These are phyloP conservation scores for Cutaneotrichosporon sp. DNA, from an alignment of 1,284 basidiomycete species.

Conservation along the genomic window DNA sequence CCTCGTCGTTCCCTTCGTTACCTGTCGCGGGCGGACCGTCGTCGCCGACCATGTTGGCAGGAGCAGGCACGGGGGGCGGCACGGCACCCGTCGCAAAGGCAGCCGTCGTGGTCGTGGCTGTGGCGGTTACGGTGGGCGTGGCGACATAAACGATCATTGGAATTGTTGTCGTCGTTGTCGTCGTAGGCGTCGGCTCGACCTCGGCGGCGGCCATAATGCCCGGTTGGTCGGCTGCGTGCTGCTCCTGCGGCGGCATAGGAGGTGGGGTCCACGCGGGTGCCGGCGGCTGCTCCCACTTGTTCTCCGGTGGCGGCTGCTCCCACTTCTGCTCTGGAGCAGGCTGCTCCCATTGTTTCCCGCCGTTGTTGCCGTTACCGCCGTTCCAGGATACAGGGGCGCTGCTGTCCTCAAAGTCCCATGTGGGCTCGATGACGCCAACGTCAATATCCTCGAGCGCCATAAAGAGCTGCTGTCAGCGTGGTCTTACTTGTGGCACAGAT, in stretches of 20 bases:
- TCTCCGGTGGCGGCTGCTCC: too few relatives aligned
- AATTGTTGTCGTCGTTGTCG: neutral
- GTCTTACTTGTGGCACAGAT: neutral
- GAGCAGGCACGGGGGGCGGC: neutral
- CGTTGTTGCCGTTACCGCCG: neutral
- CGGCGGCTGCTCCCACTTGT: neutral
- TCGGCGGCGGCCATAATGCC: too few relatives aligned
- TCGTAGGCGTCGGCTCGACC: neutral
- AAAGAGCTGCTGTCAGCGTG: constrained; percentile 2
- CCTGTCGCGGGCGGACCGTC: too few relatives aligned
- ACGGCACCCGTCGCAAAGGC: too few relatives aligned
- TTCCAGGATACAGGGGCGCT: neutral
- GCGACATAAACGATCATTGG: neutral
- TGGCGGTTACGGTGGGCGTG: neutral
- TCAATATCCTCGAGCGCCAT: constrained; percentile 2
- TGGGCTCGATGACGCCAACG: neutral
- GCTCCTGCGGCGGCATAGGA: neutral
- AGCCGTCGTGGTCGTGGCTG: neutral
- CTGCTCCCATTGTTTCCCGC: neutral
- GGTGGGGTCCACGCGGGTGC: neutral
- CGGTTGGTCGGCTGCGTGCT: too few relatives aligned
- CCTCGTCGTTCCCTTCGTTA: too few relatives aligned
- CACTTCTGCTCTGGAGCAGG: too few relatives aligned
- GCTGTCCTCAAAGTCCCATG: constrained; percentile 1
- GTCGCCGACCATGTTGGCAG: neutral